These are phyloP conservation scores for Hevea brasiliensis DNA, from an alignment of 345 rosid species.

Conservation along the genomic window DNA sequence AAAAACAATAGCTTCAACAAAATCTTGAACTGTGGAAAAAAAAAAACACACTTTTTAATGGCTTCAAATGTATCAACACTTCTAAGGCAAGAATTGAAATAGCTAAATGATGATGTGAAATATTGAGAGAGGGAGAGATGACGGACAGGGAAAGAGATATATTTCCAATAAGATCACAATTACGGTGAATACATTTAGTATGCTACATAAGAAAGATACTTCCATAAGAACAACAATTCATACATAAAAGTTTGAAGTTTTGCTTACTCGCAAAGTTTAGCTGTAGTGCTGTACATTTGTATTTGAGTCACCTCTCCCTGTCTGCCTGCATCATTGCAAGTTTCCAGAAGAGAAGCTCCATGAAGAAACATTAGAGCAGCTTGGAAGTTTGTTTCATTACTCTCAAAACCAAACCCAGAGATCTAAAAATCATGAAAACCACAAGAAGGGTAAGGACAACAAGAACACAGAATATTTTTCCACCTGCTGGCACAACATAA, in stretches of 20 bases:
- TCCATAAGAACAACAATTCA: background rate
- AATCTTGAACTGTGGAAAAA: background rate
- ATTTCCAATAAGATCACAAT: background rate
- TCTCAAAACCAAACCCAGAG: conserved; percentile 54
- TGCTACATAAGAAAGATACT: background rate
- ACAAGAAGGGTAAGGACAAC: conserved; percentile 26
- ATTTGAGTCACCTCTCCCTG: conserved; percentile 45
- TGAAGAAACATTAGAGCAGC: conserved; percentile 74
- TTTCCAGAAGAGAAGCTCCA: conserved; percentile 66
- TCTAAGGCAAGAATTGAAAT: too few relatives aligned
- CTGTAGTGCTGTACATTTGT: conserved; percentile 53
- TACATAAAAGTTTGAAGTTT: background rate
- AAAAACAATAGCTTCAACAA: background rate
- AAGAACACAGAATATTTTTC: conserved; percentile 1
- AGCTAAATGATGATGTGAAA: background rate
- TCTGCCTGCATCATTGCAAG: conserved; percentile 42
- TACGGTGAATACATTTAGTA: too few relatives aligned
- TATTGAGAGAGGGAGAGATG: background rate
- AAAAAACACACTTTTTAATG: background rate
- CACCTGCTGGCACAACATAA: background rate
- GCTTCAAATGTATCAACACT: background rate
- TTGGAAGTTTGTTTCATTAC: conserved; percentile 62
- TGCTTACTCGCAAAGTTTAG: conserved; percentile 74
- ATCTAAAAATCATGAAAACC: conserved; percentile 41
- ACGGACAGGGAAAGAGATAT: background rate